phyloP scores from a whole-genome alignment of 306 rosid genomes.

The Oemleria cerasiformis region DNA sequence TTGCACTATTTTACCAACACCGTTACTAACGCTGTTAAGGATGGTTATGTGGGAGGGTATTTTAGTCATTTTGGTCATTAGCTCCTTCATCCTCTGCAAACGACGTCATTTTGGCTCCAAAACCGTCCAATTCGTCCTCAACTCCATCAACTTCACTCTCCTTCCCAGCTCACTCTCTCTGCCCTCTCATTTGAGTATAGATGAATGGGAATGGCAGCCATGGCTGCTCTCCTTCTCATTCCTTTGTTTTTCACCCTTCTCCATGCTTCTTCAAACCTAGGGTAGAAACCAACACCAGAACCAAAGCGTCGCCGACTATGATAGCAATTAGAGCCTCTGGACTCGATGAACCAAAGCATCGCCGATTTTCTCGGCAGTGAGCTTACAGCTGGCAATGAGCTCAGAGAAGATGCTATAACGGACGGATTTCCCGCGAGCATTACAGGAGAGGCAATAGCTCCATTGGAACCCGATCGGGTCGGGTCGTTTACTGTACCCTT shows the following conservation, averaged over 20 bases:
- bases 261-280: conserved; percentile 34
- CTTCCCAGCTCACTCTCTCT: conserved; percentile 11
- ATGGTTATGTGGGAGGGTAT: too few relatives aligned
- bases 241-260: neutral
- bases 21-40: too few relatives aligned
- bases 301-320: conserved; percentile 54
- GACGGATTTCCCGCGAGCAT: conserved; percentile 31
- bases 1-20: too few relatives aligned
- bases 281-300: conserved; percentile 50
- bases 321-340: conserved; percentile 53
- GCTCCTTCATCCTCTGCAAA: too few relatives aligned
- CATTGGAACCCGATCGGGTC: conserved; percentile 63
- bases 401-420: conserved; percentile 64
- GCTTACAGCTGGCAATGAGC: conserved; percentile 41
- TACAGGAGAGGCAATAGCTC: conserved; percentile 69
- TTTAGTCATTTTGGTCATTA: too few relatives aligned
- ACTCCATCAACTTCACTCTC: too few relatives aligned
- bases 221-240: neutral
- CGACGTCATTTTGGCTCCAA: too few relatives aligned
- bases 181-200: conserved; percentile 24
- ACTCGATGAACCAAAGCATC: too few relatives aligned
- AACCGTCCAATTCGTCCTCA: too few relatives aligned
- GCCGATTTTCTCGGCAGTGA: conserved; percentile 20
- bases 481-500: conserved; percentile 39
- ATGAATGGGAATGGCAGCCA: conserved; percentile 47